Conservation (phyloP, 148 eudicot species). For the Dysphania ambrosioides region DNA sequence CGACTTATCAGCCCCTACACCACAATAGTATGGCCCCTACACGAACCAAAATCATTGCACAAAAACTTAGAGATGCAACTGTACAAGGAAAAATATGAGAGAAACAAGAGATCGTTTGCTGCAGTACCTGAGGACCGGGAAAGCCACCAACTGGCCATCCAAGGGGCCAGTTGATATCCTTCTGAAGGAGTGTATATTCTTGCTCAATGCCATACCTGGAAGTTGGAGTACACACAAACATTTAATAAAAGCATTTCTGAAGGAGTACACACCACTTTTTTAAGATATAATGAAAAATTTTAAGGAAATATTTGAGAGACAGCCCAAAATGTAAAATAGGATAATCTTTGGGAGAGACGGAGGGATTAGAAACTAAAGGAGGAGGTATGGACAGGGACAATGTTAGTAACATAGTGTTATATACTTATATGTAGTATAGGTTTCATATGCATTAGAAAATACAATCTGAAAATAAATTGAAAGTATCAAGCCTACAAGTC, state of each 20-base stretch:
- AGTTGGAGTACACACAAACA: background rate
- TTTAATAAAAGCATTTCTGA: background rate
- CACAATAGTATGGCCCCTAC: constrained; percentile 56
- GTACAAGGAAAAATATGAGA: background rate
- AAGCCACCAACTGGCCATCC: constrained; percentile 64
- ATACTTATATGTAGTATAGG: too few species aligned
- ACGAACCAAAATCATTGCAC: background rate
- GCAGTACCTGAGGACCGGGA: constrained; percentile 49
- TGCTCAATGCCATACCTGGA: constrained; percentile 60
- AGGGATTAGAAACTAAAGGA: too few species aligned
- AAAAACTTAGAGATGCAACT: background rate
- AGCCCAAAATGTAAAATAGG: too few species aligned
- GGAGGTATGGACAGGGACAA: too few species aligned
- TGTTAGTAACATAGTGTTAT: too few species aligned
- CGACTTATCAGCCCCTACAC: constrained; percentile 55
- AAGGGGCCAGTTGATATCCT: constrained; percentile 50
- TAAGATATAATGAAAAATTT: too few species aligned
- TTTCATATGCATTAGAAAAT: too few species aligned
- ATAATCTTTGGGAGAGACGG: too few species aligned
- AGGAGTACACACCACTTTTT: too few species aligned
- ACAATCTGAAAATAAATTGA: too few species aligned
- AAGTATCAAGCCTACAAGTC: too few species aligned
- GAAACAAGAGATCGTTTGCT: background rate
- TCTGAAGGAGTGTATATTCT: constrained; percentile 57
- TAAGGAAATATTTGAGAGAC: too few species aligned